Conservation (phyloP, 2,329 filamentous ascomycete species). For the Fonsecaea monophora region DNA sequence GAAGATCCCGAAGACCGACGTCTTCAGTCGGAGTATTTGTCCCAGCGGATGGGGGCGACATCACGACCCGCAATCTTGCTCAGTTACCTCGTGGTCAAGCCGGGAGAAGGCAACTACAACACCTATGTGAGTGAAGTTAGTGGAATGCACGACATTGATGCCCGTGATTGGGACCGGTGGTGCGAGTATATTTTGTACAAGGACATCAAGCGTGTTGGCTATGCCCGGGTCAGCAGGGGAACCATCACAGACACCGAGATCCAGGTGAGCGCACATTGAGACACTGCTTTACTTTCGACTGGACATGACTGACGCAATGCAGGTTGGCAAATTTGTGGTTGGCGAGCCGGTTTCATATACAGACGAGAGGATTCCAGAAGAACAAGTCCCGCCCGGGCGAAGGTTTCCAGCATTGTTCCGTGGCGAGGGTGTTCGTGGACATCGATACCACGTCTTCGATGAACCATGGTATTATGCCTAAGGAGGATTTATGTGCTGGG, state of each 20-base stretch:
- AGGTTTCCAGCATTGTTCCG: slow-evolving; percentile 85
- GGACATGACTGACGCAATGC: slow-evolving; percentile 34
- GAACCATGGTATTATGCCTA: slow-evolving; percentile 75
- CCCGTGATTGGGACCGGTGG: slow-evolving; percentile 94
- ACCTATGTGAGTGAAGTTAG: slow-evolving; percentile 86
- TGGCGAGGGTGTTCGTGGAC: slow-evolving; percentile 84
- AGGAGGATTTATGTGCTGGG: background rate
- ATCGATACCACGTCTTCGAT: slow-evolving; percentile 93
- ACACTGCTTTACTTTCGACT: background rate
- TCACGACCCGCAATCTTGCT: slow-evolving; percentile 82
- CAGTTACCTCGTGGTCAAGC: slow-evolving; percentile 90
- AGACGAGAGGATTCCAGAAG: slow-evolving; percentile 72
- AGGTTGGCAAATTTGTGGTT: slow-evolving; percentile 89
- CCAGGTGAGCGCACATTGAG: slow-evolving; percentile 65
- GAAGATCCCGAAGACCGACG: slow-evolving; percentile 92
- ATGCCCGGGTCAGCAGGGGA: slow-evolving; percentile 84
- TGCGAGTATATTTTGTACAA: slow-evolving; percentile 99
- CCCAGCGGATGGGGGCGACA: slow-evolving; percentile 84
- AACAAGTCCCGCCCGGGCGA: slow-evolving; percentile 75
- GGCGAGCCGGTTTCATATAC: slow-evolving; percentile 70
- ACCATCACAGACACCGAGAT: slow-evolving; percentile 98
- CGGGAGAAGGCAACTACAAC: slow-evolving; percentile 92
- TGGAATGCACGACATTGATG: slow-evolving; percentile 95
- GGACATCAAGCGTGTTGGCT: slow-evolving; percentile 80
- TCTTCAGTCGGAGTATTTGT: slow-evolving; percentile 83